Evolutionary conservation across 1,284 basidiomycete genomes (phyloP).

Genomic region (Pyrrhoderma noxium): DNA sequence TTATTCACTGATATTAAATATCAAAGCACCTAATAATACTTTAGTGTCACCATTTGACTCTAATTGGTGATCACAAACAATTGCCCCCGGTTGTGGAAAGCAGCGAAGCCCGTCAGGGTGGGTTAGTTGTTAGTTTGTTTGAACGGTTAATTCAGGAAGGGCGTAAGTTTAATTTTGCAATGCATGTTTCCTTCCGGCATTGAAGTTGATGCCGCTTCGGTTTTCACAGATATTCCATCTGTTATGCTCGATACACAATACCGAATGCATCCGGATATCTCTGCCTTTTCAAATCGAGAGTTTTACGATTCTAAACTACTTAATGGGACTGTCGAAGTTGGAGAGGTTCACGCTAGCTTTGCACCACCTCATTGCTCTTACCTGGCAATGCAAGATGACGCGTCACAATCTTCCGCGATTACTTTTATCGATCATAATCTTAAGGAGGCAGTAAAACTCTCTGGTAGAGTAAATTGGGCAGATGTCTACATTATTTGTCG

Average conservation of each 20-base stretch:
- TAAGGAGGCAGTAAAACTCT: conserved; percentile 55
- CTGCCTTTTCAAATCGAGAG: conserved; percentile 74
- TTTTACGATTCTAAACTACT: conserved; percentile 72
- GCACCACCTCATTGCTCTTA: conserved; percentile 54
- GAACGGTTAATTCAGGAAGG: conserved; percentile 80
- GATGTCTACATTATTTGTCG: conserved; percentile 75
- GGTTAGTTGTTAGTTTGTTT: conserved; percentile 78
- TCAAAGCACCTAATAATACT: neutral
- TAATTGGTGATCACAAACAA: conserved; percentile 96
- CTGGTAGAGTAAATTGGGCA: conserved; percentile 65
- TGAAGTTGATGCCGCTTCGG: neutral
- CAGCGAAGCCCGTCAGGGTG: conserved; percentile 59
- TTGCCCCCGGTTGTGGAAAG: conserved; percentile 86
- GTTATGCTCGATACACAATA: conserved; percentile 92
- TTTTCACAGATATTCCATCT: conserved; percentile 56
- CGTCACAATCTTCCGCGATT: conserved; percentile 43
- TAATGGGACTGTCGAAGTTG: conserved; percentile 66
- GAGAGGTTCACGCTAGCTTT: conserved; percentile 46
- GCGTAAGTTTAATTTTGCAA: conserved; percentile 54
- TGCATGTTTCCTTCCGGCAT: no score
- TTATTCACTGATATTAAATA: conserved; percentile 4
- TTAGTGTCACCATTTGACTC: conserved; percentile 72
- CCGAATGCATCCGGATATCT: conserved; percentile 90
- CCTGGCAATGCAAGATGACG: conserved; percentile 30
- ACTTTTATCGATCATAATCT: conserved; percentile 76